These are phyloP conservation scores for Ceratocystis papillata DNA, from an alignment of 2,329 filamentous ascomycete species.

Conservation along the genomic window DNA sequence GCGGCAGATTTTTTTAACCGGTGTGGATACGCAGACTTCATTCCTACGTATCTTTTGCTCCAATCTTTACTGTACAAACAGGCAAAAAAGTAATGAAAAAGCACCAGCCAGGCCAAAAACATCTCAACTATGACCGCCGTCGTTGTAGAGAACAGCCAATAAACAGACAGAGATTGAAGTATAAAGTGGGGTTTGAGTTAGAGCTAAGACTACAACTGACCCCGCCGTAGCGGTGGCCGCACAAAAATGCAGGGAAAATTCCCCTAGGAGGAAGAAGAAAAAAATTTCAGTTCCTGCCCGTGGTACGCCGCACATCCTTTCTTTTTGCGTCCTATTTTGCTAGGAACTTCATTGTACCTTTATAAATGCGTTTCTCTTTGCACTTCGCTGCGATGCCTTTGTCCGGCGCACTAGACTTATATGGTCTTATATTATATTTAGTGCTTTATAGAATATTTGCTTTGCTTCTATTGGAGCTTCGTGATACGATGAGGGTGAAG, in stretches of 20 bases:
- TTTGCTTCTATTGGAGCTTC: not conserved
- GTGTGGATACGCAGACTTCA: conserved; percentile 8
- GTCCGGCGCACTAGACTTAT: not conserved
- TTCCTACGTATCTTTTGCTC: conserved; percentile 8
- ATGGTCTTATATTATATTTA: not conserved
- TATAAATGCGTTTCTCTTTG: not conserved
- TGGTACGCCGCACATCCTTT: not conserved
- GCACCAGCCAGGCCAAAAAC: conserved; percentile 10
- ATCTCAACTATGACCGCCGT: conserved; percentile 1
- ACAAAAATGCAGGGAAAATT: conserved; percentile 12
- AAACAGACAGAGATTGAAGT: not conserved
- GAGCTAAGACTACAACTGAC: conserved; percentile 15
- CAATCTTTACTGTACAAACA: conserved; percentile 7
- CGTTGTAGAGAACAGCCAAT: not conserved
- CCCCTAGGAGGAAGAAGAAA: conserved; percentile 22
- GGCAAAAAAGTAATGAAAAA: not conserved
- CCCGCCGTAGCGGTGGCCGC: conserved; percentile 1
- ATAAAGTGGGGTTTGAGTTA: conserved; percentile 13
- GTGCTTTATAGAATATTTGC: not conserved
- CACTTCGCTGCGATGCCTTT: not conserved
- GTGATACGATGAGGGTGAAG: not conserved
- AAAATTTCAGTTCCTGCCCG: conserved; percentile 23
- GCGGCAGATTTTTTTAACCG: conserved; percentile 22
- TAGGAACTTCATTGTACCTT: too few species aligned
- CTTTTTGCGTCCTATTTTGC: too few species aligned